Base-by-base conservation (phyloP, 352 stramenopile species). In the Phytophthora macrochlamydospora region DNA sequence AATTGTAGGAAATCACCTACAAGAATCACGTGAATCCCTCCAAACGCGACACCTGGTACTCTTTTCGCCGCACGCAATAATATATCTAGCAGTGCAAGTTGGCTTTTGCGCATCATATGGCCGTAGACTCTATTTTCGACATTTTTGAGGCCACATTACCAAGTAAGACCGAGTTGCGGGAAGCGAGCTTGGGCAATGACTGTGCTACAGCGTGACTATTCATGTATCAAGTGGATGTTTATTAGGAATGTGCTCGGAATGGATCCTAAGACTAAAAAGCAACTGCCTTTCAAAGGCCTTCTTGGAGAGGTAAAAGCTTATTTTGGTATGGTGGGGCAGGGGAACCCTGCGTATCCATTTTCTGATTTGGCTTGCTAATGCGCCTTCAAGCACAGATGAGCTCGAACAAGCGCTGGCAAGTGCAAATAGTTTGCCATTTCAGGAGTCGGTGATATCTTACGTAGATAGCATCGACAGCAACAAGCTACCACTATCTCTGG, bases 311-410 rank as follows among this genome's bases (percentile, higher is more conserved):
- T 58, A 24, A 24, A 49, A 9, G 51, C 51, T 3, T 58, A 38
- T 8, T 58, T 58, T 9, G 37, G 51, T 6, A 58, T 58, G 51
- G 51, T 58, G 2, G 35, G 51, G 51, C 11, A 58, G 51, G 48
- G 51, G 37, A 37, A 58, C 51, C 2, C 11, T 58, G 9, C 51
- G 48, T 24, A 49, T 58, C 12, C 51, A 58, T 24, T 49, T 48
- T 12, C 11, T 58, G 11, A 58, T 58, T 18, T 58, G 51, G 37
- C 24, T 58, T 3, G 37, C n/a, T 28, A 13, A 48, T 48, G 51
- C 24, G 7, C 37, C 5, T 7, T 42, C 24, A 48, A 58, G 51
- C 18, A 49, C 30, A 11, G 6, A 6, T 11, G 35, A 40, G 6
- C 35, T 49, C 37, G 51, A 58, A 24, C 14, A n/a, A 12, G 18